Base-by-base conservation (phyloP, 805 yeast species). In the Cyberlindnera nakhonratchasimensis region DNA sequence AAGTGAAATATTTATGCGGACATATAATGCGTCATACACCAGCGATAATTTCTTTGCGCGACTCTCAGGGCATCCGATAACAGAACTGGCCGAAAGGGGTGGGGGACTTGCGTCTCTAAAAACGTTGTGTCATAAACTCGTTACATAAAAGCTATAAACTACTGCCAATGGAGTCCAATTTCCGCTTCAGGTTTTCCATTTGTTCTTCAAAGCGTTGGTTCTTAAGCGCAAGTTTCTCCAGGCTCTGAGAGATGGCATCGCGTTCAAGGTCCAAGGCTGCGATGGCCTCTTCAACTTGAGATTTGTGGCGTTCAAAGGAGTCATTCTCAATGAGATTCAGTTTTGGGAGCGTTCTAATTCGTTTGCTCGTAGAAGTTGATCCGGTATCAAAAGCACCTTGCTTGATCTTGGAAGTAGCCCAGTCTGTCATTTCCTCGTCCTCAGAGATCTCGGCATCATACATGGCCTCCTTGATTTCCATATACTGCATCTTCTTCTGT, bases 401-500 rank as follows among this genome's bases (percentile, higher is more conserved):
- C 22, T 39, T 51, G 28, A 54, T 18, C 23, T 38, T 50, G 3
- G 48, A 26, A 11, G 36, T 37, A 11, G 54, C 50, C 59, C 59
- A 54, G 6, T 45, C 52, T 6, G 37, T 40, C 34, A 41, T 14
- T 8, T 49, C 59, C 17, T 56, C 61, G 17, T 52, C 58, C 14
- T 44, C 49, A 1, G 53, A 46, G 11, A 55, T 35, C 29, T 55
- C 53, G 5, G 56, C 58, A 13, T 63, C 64, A 28, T 59, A 61
- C 6, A 66, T 33, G 0, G 69, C 64, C 25, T 63, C 65, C 30
- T 64, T 63, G 20, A 66, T 65, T 23, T 62, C 65, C 47, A 57
- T 53, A 8, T 58, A 53, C 6, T 53, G 42, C 29, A 60, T 34
- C 33, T 53, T 44, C 32, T 50, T 43, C 35, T 62, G 67, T 7